These are phyloP conservation scores for Penicillium verrucosum DNA, from an alignment of 2,329 filamentous ascomycete genomes.

Conservation along the genomic window DNA sequence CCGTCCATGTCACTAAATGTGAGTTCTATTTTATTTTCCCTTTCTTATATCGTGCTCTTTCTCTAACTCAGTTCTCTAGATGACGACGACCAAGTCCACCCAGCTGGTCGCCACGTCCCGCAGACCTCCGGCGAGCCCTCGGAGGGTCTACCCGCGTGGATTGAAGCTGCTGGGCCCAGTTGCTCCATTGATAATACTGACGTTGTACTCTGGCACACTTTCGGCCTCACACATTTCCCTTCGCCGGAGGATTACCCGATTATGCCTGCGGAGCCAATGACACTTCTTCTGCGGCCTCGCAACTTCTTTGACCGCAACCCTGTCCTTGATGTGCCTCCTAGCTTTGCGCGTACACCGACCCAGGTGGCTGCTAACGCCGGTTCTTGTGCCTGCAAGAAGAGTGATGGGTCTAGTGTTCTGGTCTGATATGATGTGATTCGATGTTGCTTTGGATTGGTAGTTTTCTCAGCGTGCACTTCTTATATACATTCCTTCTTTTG, in stretches of 20 bases:
- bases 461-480: not conserved
- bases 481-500: not conserved
- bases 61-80: conserved; percentile 50
- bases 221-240: conserved; percentile 86
- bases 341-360: conserved; percentile 68
- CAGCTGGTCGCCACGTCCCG: conserved; percentile 81
- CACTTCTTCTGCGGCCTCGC: conserved; percentile 69
- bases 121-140: conserved; percentile 81
- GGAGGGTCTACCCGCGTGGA: conserved; percentile 70
- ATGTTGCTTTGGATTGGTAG: not conserved
- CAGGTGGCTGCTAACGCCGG: conserved; percentile 54
- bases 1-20: conserved; percentile 88
- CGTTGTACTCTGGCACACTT: conserved; percentile 90
- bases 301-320: conserved; percentile 83
- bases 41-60: not conserved
- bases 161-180: conserved; percentile 60
- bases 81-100: conserved; percentile 75
- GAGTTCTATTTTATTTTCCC: conserved; percentile 39
- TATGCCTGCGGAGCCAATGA: conserved; percentile 87
- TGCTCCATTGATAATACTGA: conserved; percentile 75
- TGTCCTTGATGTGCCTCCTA: conserved; percentile 75
- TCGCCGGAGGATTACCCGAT: conserved; percentile 87
- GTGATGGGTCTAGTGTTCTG: conserved; percentile 38
- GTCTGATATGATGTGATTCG: conserved; percentile 26
- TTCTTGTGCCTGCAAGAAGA: conserved; percentile 37